phyloP scores from a whole-genome alignment of 805 yeast species.

The Citeromyces nyonsensis region DNA sequence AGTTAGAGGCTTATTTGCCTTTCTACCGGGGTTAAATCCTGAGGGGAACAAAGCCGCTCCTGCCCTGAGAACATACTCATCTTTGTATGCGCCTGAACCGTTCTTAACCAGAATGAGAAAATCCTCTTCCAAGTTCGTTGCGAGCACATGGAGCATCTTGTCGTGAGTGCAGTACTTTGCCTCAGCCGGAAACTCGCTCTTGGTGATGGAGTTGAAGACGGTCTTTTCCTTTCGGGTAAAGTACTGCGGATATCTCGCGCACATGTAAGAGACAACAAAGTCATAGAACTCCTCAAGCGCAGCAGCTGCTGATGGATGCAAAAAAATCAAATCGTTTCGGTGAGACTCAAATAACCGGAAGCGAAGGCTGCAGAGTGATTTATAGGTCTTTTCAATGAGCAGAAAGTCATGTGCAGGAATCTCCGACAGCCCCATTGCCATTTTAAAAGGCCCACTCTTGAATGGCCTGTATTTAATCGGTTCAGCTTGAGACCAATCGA shows the following conservation, averaged over 20 bases:
- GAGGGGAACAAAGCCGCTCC: constrained; percentile 45
- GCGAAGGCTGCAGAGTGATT: constrained; percentile 23
- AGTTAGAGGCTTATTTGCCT: constrained; percentile 31
- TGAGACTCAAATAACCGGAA: constrained; percentile 15
- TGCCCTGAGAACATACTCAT: constrained; percentile 35
- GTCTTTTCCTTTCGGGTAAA: constrained; percentile 1
- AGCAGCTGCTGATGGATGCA: constrained; percentile 12
- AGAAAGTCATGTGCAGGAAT: constrained; percentile 38
- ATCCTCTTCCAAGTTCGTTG: constrained; percentile 34
- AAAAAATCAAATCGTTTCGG: constrained; percentile 17
- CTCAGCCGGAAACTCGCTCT: constrained; percentile 21
- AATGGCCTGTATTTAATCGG: constrained; percentile 40
- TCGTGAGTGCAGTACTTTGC: constrained; percentile 3
- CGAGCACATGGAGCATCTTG: constrained; percentile 5
- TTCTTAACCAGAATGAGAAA: constrained; percentile 26
- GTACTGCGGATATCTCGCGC: constrained; percentile 9
- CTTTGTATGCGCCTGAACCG: constrained; percentile 11
- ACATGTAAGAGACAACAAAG: constrained; percentile 11
- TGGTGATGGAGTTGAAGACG: constrained; percentile 20
- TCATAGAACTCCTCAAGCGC: constrained; percentile 38
- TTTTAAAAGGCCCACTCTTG: constrained; percentile 32
- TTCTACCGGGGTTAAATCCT: constrained; percentile 43
- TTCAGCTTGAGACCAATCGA: constrained; percentile 24
- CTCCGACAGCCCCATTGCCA: constrained; percentile 29
- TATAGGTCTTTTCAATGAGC: constrained; percentile 44